Percentiles rank a stretch among this genome's conserved stretches.
Conservation (phyloP, 768 basidiomycete species). For the Lactifluus volemus region DNA sequence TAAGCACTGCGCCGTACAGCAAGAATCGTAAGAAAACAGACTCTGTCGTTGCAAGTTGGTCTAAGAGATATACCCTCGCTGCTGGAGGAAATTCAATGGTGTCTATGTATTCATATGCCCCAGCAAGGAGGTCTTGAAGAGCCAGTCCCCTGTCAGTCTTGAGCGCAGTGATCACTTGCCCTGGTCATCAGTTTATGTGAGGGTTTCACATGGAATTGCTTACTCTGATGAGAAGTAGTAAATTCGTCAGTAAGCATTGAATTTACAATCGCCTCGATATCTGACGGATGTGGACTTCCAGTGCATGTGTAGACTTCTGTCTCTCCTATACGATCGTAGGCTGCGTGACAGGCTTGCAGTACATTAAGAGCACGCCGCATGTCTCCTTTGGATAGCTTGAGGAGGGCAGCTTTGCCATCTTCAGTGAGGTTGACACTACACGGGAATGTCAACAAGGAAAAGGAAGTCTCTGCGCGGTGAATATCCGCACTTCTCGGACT, state of each 20-base stretch:
- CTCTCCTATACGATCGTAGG: slow-evolving; percentile 83
- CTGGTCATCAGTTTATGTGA: background rate
- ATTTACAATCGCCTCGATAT: slow-evolving; percentile 88
- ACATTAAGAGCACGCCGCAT: slow-evolving; percentile 97
- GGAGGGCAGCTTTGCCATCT: slow-evolving; percentile 80
- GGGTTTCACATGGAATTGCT: slow-evolving; percentile 18
- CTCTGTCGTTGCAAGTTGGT: slow-evolving; percentile 94
- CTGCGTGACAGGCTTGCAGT: slow-evolving; percentile 95
- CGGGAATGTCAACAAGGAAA: background rate
- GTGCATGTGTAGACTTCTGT: slow-evolving; percentile 94
- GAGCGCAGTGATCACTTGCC: slow-evolving; percentile 73
- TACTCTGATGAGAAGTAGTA: slow-evolving; percentile 80
- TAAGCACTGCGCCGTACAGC: background rate
- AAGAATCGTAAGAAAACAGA: slow-evolving; percentile 33
- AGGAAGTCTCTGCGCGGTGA: background rate
- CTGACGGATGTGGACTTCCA: slow-evolving; percentile 90
- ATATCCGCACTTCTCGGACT: slow-evolving; percentile 64
- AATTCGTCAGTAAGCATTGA: slow-evolving; percentile 97
- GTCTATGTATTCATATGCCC: slow-evolving; percentile 85
- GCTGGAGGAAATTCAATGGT: slow-evolving; percentile 79
- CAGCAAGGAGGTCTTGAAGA: slow-evolving; percentile 86
- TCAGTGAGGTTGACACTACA: slow-evolving; percentile 74
- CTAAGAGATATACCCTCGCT: slow-evolving; percentile 84
- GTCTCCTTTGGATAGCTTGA: slow-evolving; percentile 94
- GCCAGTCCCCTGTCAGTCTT: slow-evolving; percentile 93